Conservation (phyloP, 2,329 filamentous ascomycete species). For the Lasiodiplodia sp. region DNA sequence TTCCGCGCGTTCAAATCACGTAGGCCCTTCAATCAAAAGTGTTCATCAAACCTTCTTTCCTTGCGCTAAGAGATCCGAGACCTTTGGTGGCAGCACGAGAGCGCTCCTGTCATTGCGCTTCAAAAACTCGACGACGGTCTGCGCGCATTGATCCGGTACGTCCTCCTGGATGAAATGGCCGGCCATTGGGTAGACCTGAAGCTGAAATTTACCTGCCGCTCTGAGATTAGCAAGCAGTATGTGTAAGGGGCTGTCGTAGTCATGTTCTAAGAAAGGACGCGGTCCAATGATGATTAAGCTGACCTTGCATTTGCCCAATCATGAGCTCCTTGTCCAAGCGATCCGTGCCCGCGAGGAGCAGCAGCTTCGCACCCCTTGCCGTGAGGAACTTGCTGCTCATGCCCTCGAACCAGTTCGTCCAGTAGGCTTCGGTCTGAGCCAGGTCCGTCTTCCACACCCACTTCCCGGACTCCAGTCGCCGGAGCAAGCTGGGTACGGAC, state of each 20-base stretch:
- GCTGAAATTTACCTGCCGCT: slow-evolving; percentile 81
- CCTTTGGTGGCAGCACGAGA: slow-evolving; percentile 89
- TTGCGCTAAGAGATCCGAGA: slow-evolving; percentile 61
- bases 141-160: slow-evolving; percentile 85
- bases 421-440: slow-evolving; percentile 83
- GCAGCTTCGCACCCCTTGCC: slow-evolving; percentile 81
- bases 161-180: slow-evolving; percentile 98
- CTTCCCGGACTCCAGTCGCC: slow-evolving; percentile 47
- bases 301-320: slow-evolving; percentile 97
- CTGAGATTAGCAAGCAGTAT: slow-evolving; percentile 6
- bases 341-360: slow-evolving; percentile 88
- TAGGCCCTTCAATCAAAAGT: not conserved
- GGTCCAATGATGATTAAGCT: slow-evolving; percentile 34
- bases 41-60: slow-evolving; percentile 57
- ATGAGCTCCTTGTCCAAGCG: slow-evolving; percentile 89
- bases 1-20: not conserved
- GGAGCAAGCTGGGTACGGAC: slow-evolving; percentile 83
- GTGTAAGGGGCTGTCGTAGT: not conserved
- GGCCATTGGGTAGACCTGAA: slow-evolving; percentile 92
- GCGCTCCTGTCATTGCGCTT: slow-evolving; percentile 86
- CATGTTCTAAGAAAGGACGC: not conserved
- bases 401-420: slow-evolving; percentile 92
- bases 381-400: slow-evolving; percentile 87
- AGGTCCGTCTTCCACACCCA: slow-evolving; percentile 91
- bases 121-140: slow-evolving; percentile 88